These are phyloP conservation scores for Hymenoscyphus albidus DNA, from an alignment of 2,329 filamentous ascomycete species.

Conservation along the genomic window DNA sequence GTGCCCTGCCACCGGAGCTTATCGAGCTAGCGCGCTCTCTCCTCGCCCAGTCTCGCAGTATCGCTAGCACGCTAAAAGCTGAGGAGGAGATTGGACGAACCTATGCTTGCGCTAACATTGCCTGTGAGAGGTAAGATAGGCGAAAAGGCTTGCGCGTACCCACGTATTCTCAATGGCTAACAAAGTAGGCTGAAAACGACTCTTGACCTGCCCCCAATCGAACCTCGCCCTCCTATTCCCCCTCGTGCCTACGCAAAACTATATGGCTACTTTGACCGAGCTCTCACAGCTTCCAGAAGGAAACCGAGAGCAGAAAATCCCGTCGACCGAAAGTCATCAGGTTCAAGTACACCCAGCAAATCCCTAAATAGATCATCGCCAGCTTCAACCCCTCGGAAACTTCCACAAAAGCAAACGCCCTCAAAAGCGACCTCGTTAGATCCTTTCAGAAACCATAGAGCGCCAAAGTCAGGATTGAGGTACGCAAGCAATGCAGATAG, in stretches of 20 bases:
- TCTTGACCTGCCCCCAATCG: conserved; percentile 73
- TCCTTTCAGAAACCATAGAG: conserved; percentile 31
- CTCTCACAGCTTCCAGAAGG: conserved; percentile 45
- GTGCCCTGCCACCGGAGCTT: conserved; percentile 64
- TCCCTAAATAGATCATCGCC: conserved; percentile 8
- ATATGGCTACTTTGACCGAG: conserved; percentile 73
- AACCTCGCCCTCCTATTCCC: conserved; percentile 71
- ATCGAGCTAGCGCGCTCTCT: conserved; percentile 68
- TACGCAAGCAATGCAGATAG: conserved; percentile 23
- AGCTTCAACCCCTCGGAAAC: conserved; percentile 9
- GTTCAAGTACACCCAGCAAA: conserved; percentile 3
- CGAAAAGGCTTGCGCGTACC: conserved; percentile 1
- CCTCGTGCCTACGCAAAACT: conserved; percentile 81
- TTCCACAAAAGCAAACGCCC: conserved; percentile 39
- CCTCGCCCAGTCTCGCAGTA: conserved; percentile 74
- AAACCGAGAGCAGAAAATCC: conserved; percentile 17
- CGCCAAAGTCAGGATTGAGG: conserved; percentile 26
- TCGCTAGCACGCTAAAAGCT: conserved; percentile 71
- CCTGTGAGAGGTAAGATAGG: conserved; percentile 68
- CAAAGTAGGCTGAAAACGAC: conserved; percentile 64
- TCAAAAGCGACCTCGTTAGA: conserved; percentile 45
- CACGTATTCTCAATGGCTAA: background rate
- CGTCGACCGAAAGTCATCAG: conserved; percentile 16
- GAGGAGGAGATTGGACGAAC: conserved; percentile 84
- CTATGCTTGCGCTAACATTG: conserved; percentile 83